Percentiles rank a stretch among this genome's conserved stretches.
phyloP scores from a whole-genome alignment of 441 rosid species.

The Syzygium syzygioides region DNA sequence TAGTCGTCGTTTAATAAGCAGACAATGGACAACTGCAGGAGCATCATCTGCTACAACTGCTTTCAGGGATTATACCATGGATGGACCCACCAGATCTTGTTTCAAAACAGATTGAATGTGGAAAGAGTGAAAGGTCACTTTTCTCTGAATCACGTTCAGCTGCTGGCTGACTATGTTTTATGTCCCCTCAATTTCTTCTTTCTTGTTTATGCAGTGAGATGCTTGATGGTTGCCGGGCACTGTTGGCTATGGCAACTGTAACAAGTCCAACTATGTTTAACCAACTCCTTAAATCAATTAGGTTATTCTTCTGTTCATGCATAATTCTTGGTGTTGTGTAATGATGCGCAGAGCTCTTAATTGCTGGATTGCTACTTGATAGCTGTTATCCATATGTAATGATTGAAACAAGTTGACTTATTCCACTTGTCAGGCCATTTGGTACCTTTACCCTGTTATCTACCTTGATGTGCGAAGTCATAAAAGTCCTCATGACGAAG shows the following conservation, averaged over 20 bases:
- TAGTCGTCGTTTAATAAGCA: slow-evolving; percentile 24
- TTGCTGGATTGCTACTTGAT: not conserved
- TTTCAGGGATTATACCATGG: slow-evolving; percentile 89
- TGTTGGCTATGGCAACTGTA: slow-evolving; percentile 77
- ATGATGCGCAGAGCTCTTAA: not conserved
- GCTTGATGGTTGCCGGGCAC: slow-evolving; percentile 97
- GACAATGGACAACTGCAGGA: slow-evolving; percentile 70
- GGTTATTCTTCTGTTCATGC: slow-evolving; percentile 34
- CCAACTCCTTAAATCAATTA: slow-evolving; percentile 72
- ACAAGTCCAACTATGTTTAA: slow-evolving; percentile 65
- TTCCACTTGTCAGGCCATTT: slow-evolving; percentile 58
- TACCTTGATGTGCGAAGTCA: slow-evolving; percentile 83
- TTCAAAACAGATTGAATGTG: slow-evolving; percentile 75
- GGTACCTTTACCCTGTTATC: slow-evolving; percentile 84
- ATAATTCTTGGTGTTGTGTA: not conserved
- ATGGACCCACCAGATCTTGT: slow-evolving; percentile 84
- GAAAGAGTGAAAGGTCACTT: slow-evolving; percentile 83
- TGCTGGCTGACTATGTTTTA: slow-evolving; percentile 8
- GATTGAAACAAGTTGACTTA: not conserved
- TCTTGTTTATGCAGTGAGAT: slow-evolving; percentile 64
- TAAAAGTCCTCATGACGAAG: slow-evolving; percentile 66
- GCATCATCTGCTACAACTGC: slow-evolving; percentile 75
- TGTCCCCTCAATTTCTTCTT: slow-evolving; percentile 12
- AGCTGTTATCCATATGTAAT: not conserved
- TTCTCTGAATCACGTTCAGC: slow-evolving; percentile 5